Base-by-base conservation (phyloP, 345 rosid genomes). In the Stellera chamaejasme region DNA sequence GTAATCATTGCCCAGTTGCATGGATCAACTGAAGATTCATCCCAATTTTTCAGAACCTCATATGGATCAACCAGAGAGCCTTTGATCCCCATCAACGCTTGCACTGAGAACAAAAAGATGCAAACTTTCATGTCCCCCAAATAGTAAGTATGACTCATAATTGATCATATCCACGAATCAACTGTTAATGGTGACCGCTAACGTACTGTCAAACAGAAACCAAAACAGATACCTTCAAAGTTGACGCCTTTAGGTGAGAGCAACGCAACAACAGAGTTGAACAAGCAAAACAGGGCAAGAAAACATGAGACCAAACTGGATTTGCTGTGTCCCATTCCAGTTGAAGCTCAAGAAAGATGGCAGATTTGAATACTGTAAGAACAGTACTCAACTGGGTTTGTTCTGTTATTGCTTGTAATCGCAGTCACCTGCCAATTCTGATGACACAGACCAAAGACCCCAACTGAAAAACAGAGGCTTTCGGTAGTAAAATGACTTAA, bases 171-270 rank as follows among this genome's bases (percentile, higher is more conserved):
- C 43, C 16, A 25, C 23, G 1, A 19, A 26, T 19, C 50, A 14
- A 6, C 10, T 32, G 39, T 8, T 32, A 8, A 3, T 32, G 39
- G 7, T 32, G 9, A 32, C 9, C 39, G 39, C 19, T 45, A 11
- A n/a, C 36, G 11, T 19, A 43, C 50, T 39, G 48, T 48, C 49
- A 10, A 56, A n/a, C 13, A 59, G 42, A 14, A 8, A 27, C 12
- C 45, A 45, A 44, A 32, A 36, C 51, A 64, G 5, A 67, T 83
- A 87, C 97, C 97, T 87, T 90, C 97, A 69, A 15, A 78, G 78
- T 90, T 87, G 54, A 87, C 89, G 59, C 96, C 97, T 74, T 81
- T 71, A 13, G 88, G 69, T 53, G 96, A 81, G 15, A 90, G 85
- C 70, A 81, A 65, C 44, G 88, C 97, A 66, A 49, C 59, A 19